Evolutionary conservation across 139 green algal genomes (phyloP).

Genomic region (Pleodorina starrii): DNA sequence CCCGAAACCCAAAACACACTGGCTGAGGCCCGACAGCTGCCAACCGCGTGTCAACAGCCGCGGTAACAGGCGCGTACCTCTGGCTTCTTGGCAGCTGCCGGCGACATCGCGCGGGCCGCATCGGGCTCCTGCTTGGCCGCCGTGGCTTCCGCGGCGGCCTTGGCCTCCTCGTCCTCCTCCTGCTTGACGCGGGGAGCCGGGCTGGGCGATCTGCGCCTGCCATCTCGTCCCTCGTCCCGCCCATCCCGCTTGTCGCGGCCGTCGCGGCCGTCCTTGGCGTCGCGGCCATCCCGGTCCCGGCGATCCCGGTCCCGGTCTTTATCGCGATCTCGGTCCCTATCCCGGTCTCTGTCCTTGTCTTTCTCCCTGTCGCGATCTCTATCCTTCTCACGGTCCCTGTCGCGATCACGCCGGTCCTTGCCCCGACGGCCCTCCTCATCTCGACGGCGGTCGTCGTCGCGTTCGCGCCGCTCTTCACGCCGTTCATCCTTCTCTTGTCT

Average conservation of each 20-base stretch:
- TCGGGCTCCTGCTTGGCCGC: background rate
- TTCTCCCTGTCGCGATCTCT: constrained; percentile 8
- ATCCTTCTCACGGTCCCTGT: constrained; percentile 13
- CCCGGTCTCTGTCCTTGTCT: constrained; percentile 21
- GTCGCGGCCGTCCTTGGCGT: constrained; percentile 25
- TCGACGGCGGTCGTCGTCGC: background rate
- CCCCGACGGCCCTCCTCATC: constrained; percentile 46
- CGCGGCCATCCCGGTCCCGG: constrained; percentile 46
- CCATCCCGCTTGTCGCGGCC: constrained; percentile 38
- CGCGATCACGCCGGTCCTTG: constrained; percentile 26
- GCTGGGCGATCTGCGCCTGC: constrained; percentile 16
- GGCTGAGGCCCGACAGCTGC: no score
- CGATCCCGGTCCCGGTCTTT: constrained; percentile 7
- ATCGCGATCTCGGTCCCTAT: constrained; percentile 30
- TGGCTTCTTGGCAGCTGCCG: constrained; percentile 35
- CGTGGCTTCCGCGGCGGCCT: background rate
- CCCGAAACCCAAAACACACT: no score
- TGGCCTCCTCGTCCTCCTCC: constrained; percentile 38
- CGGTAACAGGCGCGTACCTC: constrained; percentile 9
- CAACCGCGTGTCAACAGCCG: no score
- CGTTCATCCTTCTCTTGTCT: constrained; percentile 17
- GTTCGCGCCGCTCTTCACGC: background rate
- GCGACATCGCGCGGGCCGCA: background rate
- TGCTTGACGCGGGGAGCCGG: constrained; percentile 9
- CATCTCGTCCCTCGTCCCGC: constrained; percentile 40